These are phyloP conservation scores for Pseudozyma sp. DNA, from an alignment of 1,284 basidiomycete genomes.

Conservation along the genomic window DNA sequence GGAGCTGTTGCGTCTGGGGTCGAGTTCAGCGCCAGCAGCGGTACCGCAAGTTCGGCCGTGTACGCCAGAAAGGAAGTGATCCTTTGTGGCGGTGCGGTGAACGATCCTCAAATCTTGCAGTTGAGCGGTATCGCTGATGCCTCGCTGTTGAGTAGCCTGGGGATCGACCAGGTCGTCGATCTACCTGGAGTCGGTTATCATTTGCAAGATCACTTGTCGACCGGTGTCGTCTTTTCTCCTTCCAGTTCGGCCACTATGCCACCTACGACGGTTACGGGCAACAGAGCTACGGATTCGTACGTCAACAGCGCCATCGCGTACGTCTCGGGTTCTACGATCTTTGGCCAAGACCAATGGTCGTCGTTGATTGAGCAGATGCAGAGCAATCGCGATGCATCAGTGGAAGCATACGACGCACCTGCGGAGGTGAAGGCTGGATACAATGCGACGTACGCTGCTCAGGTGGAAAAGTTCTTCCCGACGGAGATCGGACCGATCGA, in stretches of 20 bases:
- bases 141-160: conserved; percentile 72
- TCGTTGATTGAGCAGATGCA: conserved; percentile 40
- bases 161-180: conserved; percentile 60
- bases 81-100: conserved; percentile 70
- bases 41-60: conserved; percentile 43
- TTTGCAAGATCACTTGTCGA: conserved; percentile 68
- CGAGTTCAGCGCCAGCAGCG: conserved; percentile 67
- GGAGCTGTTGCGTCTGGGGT: conserved; percentile 72
- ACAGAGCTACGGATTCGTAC: conserved; percentile 74
- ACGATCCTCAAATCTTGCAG: conserved; percentile 71
- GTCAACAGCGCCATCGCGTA: conserved; percentile 79
- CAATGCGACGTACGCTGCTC: conserved; percentile 75
- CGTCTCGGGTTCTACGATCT: conserved; percentile 73
- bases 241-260: conserved; percentile 68
- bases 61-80: conserved; percentile 70
- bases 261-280: conserved; percentile 41
- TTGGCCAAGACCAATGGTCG: conserved; percentile 67
- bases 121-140: conserved; percentile 71
- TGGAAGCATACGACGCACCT: conserved; percentile 72
- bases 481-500: conserved; percentile 52
- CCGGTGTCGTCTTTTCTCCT: conserved; percentile 23
- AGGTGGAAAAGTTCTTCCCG: conserved; percentile 70
- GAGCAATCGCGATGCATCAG: conserved; percentile 49
- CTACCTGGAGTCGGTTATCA: conserved; percentile 69
- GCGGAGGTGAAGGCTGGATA: conserved; percentile 75